Evolutionary conservation across 345 rosid genomes (phyloP).

Genomic region (Geranium brycei): DNA sequence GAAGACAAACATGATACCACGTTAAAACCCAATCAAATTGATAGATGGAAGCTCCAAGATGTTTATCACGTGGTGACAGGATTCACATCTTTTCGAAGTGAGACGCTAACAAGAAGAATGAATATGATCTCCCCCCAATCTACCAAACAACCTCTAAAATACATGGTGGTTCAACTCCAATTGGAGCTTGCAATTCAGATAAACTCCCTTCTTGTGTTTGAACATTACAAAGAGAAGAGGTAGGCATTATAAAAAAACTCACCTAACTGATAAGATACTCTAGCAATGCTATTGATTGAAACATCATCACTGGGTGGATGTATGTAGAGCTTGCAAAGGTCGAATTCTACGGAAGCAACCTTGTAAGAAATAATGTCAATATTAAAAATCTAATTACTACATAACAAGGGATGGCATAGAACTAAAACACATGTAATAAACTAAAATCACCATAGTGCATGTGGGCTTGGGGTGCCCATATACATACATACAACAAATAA

Average conservation of each 20-base stretch:
- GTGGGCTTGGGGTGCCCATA: background rate
- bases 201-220: background rate
- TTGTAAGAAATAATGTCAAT: constrained; percentile 1
- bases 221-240: constrained; percentile 7
- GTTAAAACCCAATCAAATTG: no score
- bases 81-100: no score
- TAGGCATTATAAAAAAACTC: background rate
- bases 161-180: background rate
- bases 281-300: constrained; percentile 7
- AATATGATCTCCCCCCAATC: background rate
- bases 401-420: background rate
- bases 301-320: constrained; percentile 17
- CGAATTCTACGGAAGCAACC: constrained; percentile 18
- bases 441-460: background rate
- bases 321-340: constrained; percentile 14
- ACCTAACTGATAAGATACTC: constrained; percentile 14
- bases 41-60: no score
- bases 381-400: background rate
- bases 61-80: no score
- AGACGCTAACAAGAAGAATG: background rate
- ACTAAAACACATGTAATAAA: background rate
- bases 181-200: background rate
- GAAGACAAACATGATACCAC: no score
- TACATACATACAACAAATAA: background rate
- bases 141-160: background rate